Conservation (phyloP, 108 stramenopile genomes). For the Skeletonema menzelii region DNA sequence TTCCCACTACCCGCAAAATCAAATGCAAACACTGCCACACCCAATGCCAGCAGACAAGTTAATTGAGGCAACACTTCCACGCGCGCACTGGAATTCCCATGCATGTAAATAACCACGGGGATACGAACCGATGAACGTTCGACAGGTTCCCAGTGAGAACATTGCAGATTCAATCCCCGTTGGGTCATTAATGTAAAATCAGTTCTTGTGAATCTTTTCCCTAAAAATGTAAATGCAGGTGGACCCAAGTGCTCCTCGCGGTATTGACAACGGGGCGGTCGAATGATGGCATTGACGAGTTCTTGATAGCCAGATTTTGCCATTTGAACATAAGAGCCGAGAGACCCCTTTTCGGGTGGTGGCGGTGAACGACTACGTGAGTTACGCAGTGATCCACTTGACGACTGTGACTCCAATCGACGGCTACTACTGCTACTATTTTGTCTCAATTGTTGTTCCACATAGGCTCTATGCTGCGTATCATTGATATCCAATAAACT, state of each 20-base stretch:
- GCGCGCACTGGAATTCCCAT: conserved; percentile 63
- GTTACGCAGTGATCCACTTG: conserved; percentile 14
- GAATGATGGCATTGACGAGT: conserved; percentile 85
- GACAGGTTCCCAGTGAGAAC: conserved; percentile 96
- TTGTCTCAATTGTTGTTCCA: background rate
- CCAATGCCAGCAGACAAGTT: conserved; percentile 72
- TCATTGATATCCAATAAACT: conserved; percentile 39
- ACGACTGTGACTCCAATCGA: conserved; percentile 10
- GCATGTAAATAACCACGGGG: conserved; percentile 69
- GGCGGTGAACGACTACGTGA: conserved; percentile 41
- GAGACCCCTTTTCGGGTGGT: conserved; percentile 44
- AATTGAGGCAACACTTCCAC: conserved; percentile 70
- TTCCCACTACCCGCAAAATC: conserved; percentile 99
- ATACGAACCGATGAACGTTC: conserved; percentile 79
- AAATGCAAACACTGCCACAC: conserved; percentile 94
- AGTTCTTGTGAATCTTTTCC: conserved; percentile 88
- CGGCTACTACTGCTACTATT: conserved; percentile 3
- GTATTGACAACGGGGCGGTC: conserved; percentile 48
- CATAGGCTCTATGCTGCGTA: conserved; percentile 27
- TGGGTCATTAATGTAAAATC: conserved; percentile 93
- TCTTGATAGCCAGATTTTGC: conserved; percentile 67
- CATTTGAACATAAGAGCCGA: conserved; percentile 65
- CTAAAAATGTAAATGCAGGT: conserved; percentile 83
- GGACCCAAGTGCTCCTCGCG: conserved; percentile 81
- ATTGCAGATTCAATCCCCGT: conserved; percentile 86